A percentile compares a stretch with the other conserved stretches of the same genome.
Conservation (phyloP, 1,139 yeast genomes). For the Taiozyma sp. region DNA sequence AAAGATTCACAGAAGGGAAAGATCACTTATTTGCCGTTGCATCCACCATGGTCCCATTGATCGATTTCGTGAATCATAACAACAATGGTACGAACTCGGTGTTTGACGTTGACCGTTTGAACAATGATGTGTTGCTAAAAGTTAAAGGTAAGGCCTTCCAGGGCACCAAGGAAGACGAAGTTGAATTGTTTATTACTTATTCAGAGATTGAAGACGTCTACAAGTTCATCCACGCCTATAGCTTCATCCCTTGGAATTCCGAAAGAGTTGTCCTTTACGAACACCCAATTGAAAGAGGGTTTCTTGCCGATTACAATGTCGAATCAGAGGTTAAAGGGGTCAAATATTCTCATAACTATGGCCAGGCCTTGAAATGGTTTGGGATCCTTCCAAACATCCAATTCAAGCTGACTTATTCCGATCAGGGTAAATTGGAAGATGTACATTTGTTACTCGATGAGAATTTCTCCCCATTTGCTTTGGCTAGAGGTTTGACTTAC, state of each 20-base stretch:
- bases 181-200: conserved; percentile 45
- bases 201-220: conserved; percentile 42
- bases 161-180: conserved; percentile 4
- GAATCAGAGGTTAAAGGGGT: conserved; percentile 8
- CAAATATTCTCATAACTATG: conserved; percentile 14
- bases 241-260: conserved; percentile 44
- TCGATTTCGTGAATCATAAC: conserved; percentile 66
- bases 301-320: conserved; percentile 10
- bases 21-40: conserved; percentile 40
- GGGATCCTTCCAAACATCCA: conserved; percentile 30
- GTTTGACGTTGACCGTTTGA: conserved; percentile 54
- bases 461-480: conserved; percentile 27
- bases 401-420: conserved; percentile 24
- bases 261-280: conserved; percentile 21
- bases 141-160: conserved; percentile 10
- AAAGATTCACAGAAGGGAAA: background rate
- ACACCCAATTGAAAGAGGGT: conserved; percentile 25
- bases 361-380: conserved; percentile 20
- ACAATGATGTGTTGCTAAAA: conserved; percentile 42
- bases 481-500: conserved; percentile 16
- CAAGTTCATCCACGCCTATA: conserved; percentile 49
- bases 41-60: conserved; percentile 56
- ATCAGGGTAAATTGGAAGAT: conserved; percentile 8
- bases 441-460: conserved; percentile 25
- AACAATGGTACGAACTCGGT: conserved; percentile 41